Evolutionary conservation across 2,329 filamentous ascomycete species (phyloP).

Genomic region (Phaeosphaeria sp.): DNA sequence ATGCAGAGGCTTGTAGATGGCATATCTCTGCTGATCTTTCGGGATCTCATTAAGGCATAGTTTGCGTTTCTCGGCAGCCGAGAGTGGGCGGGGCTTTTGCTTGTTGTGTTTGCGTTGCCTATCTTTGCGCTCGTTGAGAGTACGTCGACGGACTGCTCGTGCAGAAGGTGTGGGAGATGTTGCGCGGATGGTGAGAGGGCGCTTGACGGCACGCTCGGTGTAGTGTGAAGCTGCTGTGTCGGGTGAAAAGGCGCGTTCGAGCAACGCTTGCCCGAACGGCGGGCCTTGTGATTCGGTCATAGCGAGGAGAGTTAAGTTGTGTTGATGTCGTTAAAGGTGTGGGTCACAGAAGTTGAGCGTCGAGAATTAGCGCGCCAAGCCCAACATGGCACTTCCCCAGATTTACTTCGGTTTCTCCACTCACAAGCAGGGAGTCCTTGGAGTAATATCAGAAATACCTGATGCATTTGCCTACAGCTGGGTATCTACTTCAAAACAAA

Average conservation of each 20-base stretch:
- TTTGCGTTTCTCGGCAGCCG: constrained; percentile 76
- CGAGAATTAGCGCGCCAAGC: not conserved
- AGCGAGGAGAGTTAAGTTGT: not conserved
- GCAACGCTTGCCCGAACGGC: constrained; percentile 60
- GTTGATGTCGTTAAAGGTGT: not conserved
- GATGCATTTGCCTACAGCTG: not conserved
- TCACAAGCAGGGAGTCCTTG: not conserved
- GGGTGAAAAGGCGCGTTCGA: constrained; percentile 80
- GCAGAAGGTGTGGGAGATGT: constrained; percentile 69
- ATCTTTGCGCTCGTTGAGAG: constrained; percentile 56
- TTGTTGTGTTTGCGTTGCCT: constrained; percentile 40
- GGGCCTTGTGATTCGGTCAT: constrained; percentile 23
- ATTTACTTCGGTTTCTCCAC: not conserved
- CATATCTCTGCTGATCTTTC: constrained; percentile 71
- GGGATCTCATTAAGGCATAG: constrained; percentile 78
- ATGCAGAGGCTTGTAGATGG: constrained; percentile 78
- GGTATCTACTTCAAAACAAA: too few species aligned
- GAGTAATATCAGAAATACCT: not conserved
- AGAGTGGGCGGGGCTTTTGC: constrained; percentile 71
- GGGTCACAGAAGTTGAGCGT: not conserved
- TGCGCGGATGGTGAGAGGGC: constrained; percentile 78
- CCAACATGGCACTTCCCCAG: not conserved
- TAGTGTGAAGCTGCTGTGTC: constrained; percentile 74
- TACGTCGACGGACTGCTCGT: constrained; percentile 53
- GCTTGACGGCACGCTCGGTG: constrained; percentile 81